phyloP scores from a whole-genome alignment of 1,284 basidiomycete species.

The Rhodofomes roseus region DNA sequence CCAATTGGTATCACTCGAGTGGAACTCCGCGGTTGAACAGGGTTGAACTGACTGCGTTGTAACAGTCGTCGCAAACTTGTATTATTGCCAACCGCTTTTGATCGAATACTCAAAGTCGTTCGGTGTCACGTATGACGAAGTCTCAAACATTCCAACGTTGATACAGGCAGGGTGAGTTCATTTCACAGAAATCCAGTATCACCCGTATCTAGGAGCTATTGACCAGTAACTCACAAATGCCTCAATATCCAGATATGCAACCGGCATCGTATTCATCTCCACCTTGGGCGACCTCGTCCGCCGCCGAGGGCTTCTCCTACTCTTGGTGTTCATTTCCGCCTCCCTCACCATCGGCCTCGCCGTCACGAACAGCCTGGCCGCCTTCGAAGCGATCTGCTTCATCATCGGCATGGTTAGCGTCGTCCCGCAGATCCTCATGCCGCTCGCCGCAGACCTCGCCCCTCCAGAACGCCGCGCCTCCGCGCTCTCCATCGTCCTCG shows the following conservation, averaged over 20 bases:
- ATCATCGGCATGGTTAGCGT: slow-evolving; percentile 45
- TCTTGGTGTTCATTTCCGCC: slow-evolving; percentile 35
- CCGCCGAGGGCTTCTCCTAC: slow-evolving; percentile 42
- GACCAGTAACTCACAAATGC: not conserved
- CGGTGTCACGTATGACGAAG: slow-evolving; percentile 49
- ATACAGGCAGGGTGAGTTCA: slow-evolving; percentile 41
- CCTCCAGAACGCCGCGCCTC: slow-evolving; percentile 43
- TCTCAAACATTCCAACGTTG: slow-evolving; percentile 54
- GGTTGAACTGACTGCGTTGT: not conserved
- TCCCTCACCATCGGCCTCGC: slow-evolving; percentile 45
- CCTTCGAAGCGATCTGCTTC: slow-evolving; percentile 46
- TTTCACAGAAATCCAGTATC: not conserved
- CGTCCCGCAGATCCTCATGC: slow-evolving; percentile 41
- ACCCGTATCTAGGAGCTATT: not conserved
- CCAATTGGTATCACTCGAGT: not conserved
- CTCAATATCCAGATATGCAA: slow-evolving; percentile 36
- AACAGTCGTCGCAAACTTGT: slow-evolving; percentile 58
- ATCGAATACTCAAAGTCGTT: slow-evolving; percentile 55
- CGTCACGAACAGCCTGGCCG: slow-evolving; percentile 36
- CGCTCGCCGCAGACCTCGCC: slow-evolving; percentile 52
- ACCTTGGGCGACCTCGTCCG: slow-evolving; percentile 53
- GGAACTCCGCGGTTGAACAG: too few relatives aligned
- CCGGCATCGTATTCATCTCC: slow-evolving; percentile 47
- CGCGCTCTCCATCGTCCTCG: slow-evolving; percentile 47
- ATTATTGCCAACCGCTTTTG: slow-evolving; percentile 74